Base-by-base conservation (phyloP, 495 filamentous ascomycete genomes). In the Aspergillus affinis region DNA sequence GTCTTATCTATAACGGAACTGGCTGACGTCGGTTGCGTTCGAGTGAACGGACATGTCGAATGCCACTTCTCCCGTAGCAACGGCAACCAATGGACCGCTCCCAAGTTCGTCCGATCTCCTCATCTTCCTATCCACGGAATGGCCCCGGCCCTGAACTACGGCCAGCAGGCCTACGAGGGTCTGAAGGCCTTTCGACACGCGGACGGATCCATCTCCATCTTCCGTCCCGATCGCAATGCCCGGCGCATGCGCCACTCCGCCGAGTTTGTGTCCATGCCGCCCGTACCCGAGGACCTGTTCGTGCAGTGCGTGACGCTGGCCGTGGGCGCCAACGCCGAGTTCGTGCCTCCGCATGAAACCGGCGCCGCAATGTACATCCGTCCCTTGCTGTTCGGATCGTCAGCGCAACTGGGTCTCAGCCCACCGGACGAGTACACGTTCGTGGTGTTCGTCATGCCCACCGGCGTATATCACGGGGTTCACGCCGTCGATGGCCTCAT, bases 161-260 rank as follows among this genome's bases (percentile, higher is more conserved):
- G 89, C 47, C 90, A 94, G 65, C 92, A 97, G 78, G 92, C 90
- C 51, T 97, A 93, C 81, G 92, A 97, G 66, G 92, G 92, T 10
- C 82, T 96, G 57, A 97, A 96, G 72, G 91, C 92, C 54, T 95
- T 96, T 82, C 90, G 93, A 41, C 81, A 82, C 36, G 77, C 79
- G 41, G 72, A 82, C 63, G 66, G 77, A 55, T 66, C 74, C 30
- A 90, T 96, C 70, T 80, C 84, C 61, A 81, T 96, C 63, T 96
- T 96, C 82, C 90, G 92, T 17, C 90, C 92, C 0, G 78, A 83
- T 61, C 80, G 84, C 61, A 96, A 97, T 70, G 93, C 93, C 9
- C 75, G 65, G n/a, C 90, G 92, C 53, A 84, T 97, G 83, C 84
- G 86, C 63, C 82, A 89, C 73, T 90, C 86, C 12, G 89, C 90